Conservation (phyloP, 2,329 filamentous ascomycete genomes). For the Ophiostoma quercus region DNA sequence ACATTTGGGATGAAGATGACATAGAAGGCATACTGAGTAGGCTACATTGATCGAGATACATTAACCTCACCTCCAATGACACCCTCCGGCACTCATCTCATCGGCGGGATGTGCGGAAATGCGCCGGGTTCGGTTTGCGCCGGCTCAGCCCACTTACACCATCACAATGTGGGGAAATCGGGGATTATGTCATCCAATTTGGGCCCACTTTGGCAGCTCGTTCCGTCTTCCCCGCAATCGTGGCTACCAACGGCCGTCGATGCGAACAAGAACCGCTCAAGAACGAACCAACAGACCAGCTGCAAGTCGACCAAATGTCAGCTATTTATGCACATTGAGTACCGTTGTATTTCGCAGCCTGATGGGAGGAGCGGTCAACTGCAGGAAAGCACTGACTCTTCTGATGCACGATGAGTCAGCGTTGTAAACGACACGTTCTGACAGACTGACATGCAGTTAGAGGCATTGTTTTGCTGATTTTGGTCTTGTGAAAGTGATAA, state of each 20-base stretch:
- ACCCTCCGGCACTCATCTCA: background rate
- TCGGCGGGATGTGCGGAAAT: background rate
- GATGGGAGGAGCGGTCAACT: no score
- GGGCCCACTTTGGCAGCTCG: background rate
- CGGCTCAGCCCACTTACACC: slow-evolving; percentile 12
- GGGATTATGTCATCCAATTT: background rate
- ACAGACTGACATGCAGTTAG: no score
- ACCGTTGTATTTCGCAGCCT: no score
- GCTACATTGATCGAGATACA: background rate
- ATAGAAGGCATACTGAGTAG: background rate
- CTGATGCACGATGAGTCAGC: no score
- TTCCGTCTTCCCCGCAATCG: slow-evolving; percentile 7
- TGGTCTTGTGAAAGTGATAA: no score
- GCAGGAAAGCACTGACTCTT: no score
- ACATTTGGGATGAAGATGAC: background rate
- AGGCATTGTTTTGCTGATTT: no score
- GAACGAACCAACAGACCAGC: background rate
- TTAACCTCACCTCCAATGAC: background rate
- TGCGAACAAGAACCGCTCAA: background rate
- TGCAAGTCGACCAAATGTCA: background rate
- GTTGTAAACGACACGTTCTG: no score
- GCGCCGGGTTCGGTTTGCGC: background rate
- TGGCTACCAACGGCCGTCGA: slow-evolving; percentile 7
- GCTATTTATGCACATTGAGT: background rate
- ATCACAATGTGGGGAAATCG: background rate